A percentile compares a stretch with the other conserved stretches of the same genome.
phyloP scores from a whole-genome alignment of 2,329 filamentous ascomycete genomes.

The Curvularia verruculosa region DNA sequence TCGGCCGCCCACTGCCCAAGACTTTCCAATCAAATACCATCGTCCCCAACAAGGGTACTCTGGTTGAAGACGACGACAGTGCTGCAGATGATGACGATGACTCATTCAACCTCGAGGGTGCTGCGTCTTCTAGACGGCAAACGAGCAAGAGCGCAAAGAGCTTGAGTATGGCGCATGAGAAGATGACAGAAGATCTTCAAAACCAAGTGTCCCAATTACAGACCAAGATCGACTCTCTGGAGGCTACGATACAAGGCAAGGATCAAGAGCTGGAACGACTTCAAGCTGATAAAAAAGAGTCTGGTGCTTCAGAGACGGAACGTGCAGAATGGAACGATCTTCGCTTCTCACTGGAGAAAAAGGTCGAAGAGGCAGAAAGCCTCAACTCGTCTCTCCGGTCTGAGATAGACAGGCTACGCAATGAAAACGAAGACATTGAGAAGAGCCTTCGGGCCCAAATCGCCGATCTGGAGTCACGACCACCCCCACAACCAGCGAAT shows the following conservation, averaged over 20 bases:
- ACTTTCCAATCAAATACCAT: slow-evolving; percentile 96
- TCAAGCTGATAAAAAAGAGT: slow-evolving; percentile 62
- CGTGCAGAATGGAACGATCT: slow-evolving; percentile 74
- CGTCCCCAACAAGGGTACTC: slow-evolving; percentile 95
- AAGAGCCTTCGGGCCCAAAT: slow-evolving; percentile 69
- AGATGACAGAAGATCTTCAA: slow-evolving; percentile 75
- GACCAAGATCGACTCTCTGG: slow-evolving; percentile 73
- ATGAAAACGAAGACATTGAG: slow-evolving; percentile 69
- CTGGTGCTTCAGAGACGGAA: slow-evolving; percentile 62
- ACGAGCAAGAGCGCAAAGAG: slow-evolving; percentile 53
- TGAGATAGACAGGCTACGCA: slow-evolving; percentile 76
- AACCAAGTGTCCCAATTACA: slow-evolving; percentile 75
- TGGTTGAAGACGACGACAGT: slow-evolving; percentile 79
- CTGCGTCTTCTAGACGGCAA: slow-evolving; percentile 50
- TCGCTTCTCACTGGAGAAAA: slow-evolving; percentile 71
- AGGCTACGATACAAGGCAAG: slow-evolving; percentile 71
- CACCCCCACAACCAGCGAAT: slow-evolving; percentile 29
- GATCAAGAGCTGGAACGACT: slow-evolving; percentile 70
- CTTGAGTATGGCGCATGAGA: slow-evolving; percentile 44
- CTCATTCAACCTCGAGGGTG: slow-evolving; percentile 65
- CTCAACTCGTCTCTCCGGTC: slow-evolving; percentile 80
- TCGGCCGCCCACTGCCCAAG: slow-evolving; percentile 79
- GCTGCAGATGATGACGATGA: slow-evolving; percentile 61
- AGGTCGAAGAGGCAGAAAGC: slow-evolving; percentile 73
- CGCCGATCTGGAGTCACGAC: slow-evolving; percentile 53